Conservation (phyloP, 1,139 yeast genomes). For the Pichia sp. region DNA sequence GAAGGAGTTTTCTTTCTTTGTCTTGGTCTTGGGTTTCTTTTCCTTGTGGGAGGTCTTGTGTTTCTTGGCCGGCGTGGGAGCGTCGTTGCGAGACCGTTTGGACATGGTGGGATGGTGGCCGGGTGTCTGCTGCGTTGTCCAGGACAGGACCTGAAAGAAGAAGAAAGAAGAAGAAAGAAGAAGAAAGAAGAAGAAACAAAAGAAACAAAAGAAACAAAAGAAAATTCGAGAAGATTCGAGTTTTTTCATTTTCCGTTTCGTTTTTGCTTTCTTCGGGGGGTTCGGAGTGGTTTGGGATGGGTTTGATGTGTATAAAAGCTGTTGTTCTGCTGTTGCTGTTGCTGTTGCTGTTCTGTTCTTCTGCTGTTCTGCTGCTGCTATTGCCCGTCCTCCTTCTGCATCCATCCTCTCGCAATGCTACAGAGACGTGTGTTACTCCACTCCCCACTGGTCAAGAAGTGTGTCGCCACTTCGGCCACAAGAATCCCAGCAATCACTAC, state of each 20-base stretch:
- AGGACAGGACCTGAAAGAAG: not conserved
- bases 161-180: too few relatives aligned
- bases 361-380: not conserved
- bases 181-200: not conserved
- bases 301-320: too few relatives aligned
- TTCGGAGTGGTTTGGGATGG: too few relatives aligned
- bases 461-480: too few relatives aligned
- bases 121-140: not conserved
- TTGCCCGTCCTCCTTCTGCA: not conserved
- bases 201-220: not conserved
- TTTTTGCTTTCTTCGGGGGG: too few relatives aligned
- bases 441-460: not conserved
- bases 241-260: not conserved
- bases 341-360: not conserved
- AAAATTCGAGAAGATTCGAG: not conserved
- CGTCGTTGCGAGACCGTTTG: too few relatives aligned
- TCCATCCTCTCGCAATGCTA: not conserved
- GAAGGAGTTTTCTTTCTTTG: too few relatives aligned
- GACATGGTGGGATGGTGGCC: not conserved
- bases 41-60: too few relatives aligned
- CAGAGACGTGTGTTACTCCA: slow-evolving; percentile 3
- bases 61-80: too few relatives aligned
- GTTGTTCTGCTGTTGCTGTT: too few relatives aligned
- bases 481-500: too few relatives aligned
- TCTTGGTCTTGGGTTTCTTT: too few relatives aligned